Evolutionary conservation across 208 protist species (phyloP), one percentile per base, ranked within the genome.

Genomic region (Acanthamoeba quina): DNA sequence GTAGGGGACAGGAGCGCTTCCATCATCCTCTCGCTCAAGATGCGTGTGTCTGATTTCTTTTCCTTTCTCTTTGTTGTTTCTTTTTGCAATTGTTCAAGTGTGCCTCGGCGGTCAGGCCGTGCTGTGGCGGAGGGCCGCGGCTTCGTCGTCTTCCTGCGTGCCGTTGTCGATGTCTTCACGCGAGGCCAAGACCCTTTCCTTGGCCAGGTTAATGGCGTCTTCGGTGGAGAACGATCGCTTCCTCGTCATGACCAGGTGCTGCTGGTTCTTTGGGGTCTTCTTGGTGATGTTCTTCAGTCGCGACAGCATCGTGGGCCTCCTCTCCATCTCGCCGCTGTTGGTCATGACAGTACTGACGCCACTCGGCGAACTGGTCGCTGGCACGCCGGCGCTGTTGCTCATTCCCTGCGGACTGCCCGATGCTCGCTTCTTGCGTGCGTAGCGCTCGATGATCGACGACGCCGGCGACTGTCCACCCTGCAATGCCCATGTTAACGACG

Each of bases 191-290:
- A 86, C 62, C n/a, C 19, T 56, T 49, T 86, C 78, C 31, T 86
- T 86, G 78, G 78, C 21, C 11, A 86, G 52, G 78, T 86, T 86
- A 24, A 86, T 86, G 41, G 85, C 56, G 60, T 91, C 85, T 11
- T 91, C 85, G 26, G 56, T 76, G 37, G 85, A 91, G 64, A 91
- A 91, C 5, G 85, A 91, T 7, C 85, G 52, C 85, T 91, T 91
- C 85, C 85, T 70, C 44, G 85, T 91, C 62, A 91, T 34, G 3
- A 76, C 64, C 44, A 91, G 24, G 44, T 91, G 85, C 21, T 76
- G 56, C 31, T 91, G 85, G 34, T 91, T 68, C 85, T 91, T 91
- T 3, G 85, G 85, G 21, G 56, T 74, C 85, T 91, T 91, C 60
- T 91, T 91, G 26, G 85, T 76, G 64, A 91, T 68, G 58, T 76